These are phyloP conservation scores for Cucumis cinereus DNA, from an alignment of 306 rosid species.

Conservation along the genomic window DNA sequence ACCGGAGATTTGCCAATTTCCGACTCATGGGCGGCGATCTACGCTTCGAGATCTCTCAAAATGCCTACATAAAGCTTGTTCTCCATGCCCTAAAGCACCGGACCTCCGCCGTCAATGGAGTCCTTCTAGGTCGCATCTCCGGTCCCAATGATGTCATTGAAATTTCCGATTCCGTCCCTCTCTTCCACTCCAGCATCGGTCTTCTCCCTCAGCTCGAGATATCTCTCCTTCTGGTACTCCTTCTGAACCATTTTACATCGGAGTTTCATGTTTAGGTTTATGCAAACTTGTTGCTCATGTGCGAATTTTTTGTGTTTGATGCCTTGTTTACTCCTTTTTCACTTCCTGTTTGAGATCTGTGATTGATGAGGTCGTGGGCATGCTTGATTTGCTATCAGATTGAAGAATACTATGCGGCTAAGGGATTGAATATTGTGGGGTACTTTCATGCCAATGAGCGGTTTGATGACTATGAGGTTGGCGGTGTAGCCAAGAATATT, in stretches of 20 bases:
- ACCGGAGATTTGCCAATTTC: background rate
- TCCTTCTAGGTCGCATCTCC: conserved; percentile 75
- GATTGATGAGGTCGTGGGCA: background rate
- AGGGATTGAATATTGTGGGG: conserved; percentile 70
- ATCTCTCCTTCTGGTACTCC: conserved; percentile 69
- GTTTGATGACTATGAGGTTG: conserved; percentile 65
- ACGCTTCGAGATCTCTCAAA: conserved; percentile 63
- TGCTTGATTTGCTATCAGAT: conserved; percentile 31
- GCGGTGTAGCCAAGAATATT: conserved; percentile 66
- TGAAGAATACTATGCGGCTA: conserved; percentile 62
- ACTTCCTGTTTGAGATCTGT: background rate
- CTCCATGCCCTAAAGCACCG: conserved; percentile 80
- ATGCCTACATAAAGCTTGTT: conserved; percentile 70
- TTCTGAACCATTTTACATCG: background rate
- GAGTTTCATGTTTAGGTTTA: background rate
- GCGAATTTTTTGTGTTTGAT: background rate
- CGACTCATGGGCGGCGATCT: conserved; percentile 57
- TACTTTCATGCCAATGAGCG: conserved; percentile 96
- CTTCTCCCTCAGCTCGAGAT: conserved; percentile 96
- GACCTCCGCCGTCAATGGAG: conserved; percentile 75
- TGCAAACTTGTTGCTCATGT: background rate
- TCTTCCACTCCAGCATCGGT: conserved; percentile 75
- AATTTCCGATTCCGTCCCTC: conserved; percentile 84
- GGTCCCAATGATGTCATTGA: conserved; percentile 48
- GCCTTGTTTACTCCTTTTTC: background rate